Evolutionary conservation across 164 flowering plant species (phyloP), one percentile per base, ranked within the genome.

Genomic region (Stephania cephalantha): DNA sequence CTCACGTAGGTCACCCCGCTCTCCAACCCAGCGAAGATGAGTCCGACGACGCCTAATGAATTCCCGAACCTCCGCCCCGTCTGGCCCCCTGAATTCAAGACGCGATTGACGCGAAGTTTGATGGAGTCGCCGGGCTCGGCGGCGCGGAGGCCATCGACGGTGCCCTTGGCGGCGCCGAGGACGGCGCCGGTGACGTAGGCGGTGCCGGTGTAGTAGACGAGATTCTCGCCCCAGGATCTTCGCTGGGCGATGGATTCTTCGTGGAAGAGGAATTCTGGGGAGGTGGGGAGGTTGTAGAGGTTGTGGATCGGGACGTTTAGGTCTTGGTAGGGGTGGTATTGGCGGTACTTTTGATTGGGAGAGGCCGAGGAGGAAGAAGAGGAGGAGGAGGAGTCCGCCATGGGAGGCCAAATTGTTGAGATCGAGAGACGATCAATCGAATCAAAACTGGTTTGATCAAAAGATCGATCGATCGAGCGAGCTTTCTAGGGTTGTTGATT

Each of bases 21-120:
- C 79, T 92, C 91, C 55, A 87, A 11, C 46, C 89, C 89, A 4
- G 88, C 88, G 46, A 75, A 90, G n/a, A 86, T 83, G 80, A 90
- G 46, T 6, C 93, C 93, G 7, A 88, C 35, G 46, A 83, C 20
- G 17, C 89, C 92, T 9, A 84, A 50, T 1, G 83, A 71, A 75
- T 86, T 86, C 13, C 93, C 93, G n/a, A 65, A 75, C 66, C 66
- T 18, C 7, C 66, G n/a, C 20, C 66, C 66, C 2, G 66, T 61
- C 25, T 18, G 22, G 7, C 88, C 87, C 1, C 87, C 84, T 4
- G 86, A 75, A 73, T 86, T 88, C 72, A 89, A 79, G 4, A 89
- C 80, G 17, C 93, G 78, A 69, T 82, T 86, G 35, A 86, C 35
- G n/a, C 86, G 74, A 1, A 89, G 79, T 75, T 89, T 89, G 22